phyloP scores from a whole-genome alignment of 2,329 filamentous ascomycete species.

The Dendryphion nanum region DNA sequence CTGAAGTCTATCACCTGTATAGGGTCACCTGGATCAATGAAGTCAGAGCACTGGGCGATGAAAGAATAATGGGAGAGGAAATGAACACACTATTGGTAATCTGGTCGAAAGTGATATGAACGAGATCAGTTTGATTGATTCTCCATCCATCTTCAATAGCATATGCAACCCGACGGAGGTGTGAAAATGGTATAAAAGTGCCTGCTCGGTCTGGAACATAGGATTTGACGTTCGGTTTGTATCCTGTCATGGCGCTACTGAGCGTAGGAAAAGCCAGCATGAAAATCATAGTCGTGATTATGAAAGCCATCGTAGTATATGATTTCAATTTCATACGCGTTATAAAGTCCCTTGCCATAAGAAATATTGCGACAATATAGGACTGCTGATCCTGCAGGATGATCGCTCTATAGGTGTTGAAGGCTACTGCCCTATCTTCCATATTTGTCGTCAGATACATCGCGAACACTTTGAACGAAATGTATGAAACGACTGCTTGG shows the following conservation, averaged over 20 bases:
- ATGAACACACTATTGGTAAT: no score
- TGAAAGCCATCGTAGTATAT: slow-evolving; percentile 13
- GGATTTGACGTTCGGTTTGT: slow-evolving; percentile 7
- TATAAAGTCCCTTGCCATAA: slow-evolving; percentile 4
- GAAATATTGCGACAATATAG: not conserved
- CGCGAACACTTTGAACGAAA: slow-evolving; percentile 17
- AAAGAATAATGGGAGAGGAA: no score
- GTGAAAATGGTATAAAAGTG: slow-evolving; percentile 3
- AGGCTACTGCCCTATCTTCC: slow-evolving; percentile 16
- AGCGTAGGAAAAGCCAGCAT: slow-evolving; percentile 12
- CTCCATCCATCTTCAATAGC: slow-evolving; percentile 10
- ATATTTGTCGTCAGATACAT: slow-evolving; percentile 20
- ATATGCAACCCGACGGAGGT: slow-evolving; percentile 5
- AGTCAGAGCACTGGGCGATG: no score
- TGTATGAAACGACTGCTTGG: slow-evolving; percentile 16
- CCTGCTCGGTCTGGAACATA: slow-evolving; percentile 5
- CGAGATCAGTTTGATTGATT: slow-evolving; percentile 5
- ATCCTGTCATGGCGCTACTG: slow-evolving; percentile 14
- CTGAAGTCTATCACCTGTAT: no score
- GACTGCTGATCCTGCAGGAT: slow-evolving; percentile 14
- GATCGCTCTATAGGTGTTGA: slow-evolving; percentile 13
- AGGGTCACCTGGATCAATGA: no score
- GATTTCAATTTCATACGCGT: slow-evolving; percentile 4
- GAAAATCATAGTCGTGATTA: slow-evolving; percentile 10
- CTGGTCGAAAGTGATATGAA: no score